A percentile compares a stretch with the other conserved stretches of the same genome.
Conservation (phyloP, 805 yeast species). For the Candida boidinii region DNA sequence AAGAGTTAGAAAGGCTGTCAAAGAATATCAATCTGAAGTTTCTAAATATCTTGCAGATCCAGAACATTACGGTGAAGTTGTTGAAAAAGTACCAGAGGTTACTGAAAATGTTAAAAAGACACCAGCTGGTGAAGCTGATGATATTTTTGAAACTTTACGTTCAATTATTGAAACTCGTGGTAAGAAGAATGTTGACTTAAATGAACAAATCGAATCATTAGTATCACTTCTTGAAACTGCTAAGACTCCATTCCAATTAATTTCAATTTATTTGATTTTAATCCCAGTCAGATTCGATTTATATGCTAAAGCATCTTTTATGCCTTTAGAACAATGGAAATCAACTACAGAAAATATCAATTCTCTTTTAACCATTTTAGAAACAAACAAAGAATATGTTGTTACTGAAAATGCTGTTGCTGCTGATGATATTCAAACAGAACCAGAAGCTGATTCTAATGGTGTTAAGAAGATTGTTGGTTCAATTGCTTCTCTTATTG, state of each 20-base stretch:
- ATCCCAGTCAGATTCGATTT: constrained; percentile 86
- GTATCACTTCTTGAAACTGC: constrained; percentile 51
- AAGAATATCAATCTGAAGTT: constrained; percentile 56
- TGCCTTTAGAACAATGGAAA: constrained; percentile 80
- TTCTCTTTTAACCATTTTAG: constrained; percentile 59
- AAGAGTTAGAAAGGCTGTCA: constrained; percentile 72
- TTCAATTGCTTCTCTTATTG: constrained; percentile 77
- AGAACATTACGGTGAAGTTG: constrained; percentile 51
- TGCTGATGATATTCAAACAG: constrained; percentile 67
- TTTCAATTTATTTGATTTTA: constrained; percentile 69
- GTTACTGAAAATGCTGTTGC: constrained; percentile 68
- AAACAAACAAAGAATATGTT: constrained; percentile 50
- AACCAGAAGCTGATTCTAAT: constrained; percentile 51
- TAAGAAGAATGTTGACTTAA: constrained; percentile 83
- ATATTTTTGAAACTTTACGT: constrained; percentile 65
- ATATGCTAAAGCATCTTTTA: constrained; percentile 53
- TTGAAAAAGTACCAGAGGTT: constrained; percentile 19
- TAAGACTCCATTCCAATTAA: constrained; percentile 61
- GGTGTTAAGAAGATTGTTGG: constrained; percentile 78
- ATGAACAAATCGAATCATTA: constrained; percentile 65
- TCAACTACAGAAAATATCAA: constrained; percentile 54
- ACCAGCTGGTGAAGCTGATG: constrained; percentile 25
- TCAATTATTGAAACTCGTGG: constrained; percentile 85
- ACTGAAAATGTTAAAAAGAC: constrained; percentile 28
- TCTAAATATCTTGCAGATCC: constrained; percentile 61